Evolutionary conservation across 352 stramenopile species (phyloP), one percentile per base, ranked within the genome.

Genomic region (Globisporangium paroecandrum): DNA sequence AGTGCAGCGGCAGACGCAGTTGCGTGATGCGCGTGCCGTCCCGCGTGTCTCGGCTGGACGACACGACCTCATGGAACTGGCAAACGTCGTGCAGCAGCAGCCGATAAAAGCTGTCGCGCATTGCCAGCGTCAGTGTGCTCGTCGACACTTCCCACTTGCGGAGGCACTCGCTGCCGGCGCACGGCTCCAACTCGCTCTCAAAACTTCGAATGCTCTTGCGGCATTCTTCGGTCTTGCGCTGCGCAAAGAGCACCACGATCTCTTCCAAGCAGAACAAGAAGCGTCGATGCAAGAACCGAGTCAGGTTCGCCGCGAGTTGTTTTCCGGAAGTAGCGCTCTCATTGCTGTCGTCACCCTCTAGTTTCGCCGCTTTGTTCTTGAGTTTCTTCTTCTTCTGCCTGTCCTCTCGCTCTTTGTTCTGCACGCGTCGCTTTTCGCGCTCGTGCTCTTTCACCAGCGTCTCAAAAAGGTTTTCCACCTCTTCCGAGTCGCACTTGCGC

Each of bases 211-310:
- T 87, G 27, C 79, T 71, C 13, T 58, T 25, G 20, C 83, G 77
- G 58, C 86, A 94, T 57, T 77, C 81, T 15, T 86, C 73, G 0
- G 79, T 92, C 61, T 92, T 77, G 25, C 79, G 80, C 70, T 89
- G 83, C 0, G 86, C 86, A 69, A 94, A 94, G 5, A 89, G 73
- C 3, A 94, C 66, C 12, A 94, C 69, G 29, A 94, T 77, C 49
- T 89, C 83, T 65, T 92, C 86, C 0, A 94, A 72, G 58, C 86
- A 93, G 38, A 87, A 93, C 13, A 94, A 76, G 66, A 94, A 94
- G 3, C 86, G 79, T 2, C 86, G 86, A 46, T 94, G 86, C 54
- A 75, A 62, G 62, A 94, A 93, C 12, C 86, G 81, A 55, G 77
- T 60, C 22, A 94, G 67, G 63, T 77, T 89, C 15, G 62, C 51